These are phyloP conservation scores for Ganoderma boninense DNA, from an alignment of 1,284 basidiomycete species.

Conservation along the genomic window DNA sequence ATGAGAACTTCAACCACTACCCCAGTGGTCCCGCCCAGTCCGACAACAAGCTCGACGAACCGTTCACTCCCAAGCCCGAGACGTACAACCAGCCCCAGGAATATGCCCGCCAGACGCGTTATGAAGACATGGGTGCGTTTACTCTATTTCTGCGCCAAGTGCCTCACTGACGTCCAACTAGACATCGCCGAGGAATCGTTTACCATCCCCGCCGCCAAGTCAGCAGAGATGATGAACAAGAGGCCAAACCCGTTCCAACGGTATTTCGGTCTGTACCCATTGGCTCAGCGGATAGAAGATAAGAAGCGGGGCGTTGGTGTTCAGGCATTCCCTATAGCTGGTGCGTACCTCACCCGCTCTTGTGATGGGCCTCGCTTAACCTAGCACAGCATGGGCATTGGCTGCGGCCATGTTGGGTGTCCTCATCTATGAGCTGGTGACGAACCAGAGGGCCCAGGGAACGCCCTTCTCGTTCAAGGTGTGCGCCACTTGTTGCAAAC, in stretches of 20 bases:
- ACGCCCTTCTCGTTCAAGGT: conserved; percentile 85
- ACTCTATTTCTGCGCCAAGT: not conserved
- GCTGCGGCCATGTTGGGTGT: conserved; percentile 75
- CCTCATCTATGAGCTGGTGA: conserved; percentile 82
- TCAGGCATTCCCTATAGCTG: conserved; percentile 81
- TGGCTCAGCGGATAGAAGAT: conserved; percentile 86
- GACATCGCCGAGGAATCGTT: conserved; percentile 36
- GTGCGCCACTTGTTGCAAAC: conserved; percentile 26
- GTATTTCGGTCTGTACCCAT: conserved; percentile 55
- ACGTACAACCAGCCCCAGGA: conserved; percentile 21
- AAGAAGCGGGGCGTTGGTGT: conserved; percentile 86
- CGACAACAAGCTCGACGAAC: conserved; percentile 28
- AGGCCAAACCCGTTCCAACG: conserved; percentile 34
- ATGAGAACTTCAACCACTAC: conserved; percentile 33
- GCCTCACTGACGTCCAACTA: conserved; percentile 15
- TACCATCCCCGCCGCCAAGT: conserved; percentile 18
- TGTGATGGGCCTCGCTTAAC: not conserved
- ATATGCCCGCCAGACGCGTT: conserved; percentile 27
- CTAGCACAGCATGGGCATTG: conserved; percentile 63
- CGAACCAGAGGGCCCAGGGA: conserved; percentile 78
- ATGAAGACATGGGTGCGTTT: conserved; percentile 33
- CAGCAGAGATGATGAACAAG: conserved; percentile 20
- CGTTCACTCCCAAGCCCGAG: conserved; percentile 30
- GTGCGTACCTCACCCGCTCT: conserved; percentile 36
- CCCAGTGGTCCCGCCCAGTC: conserved; percentile 28